Evolutionary conservation across 1,139 yeast genomes (phyloP), one percentile per base, ranked within the genome.

Genomic region (Yamadazyma sp.): DNA sequence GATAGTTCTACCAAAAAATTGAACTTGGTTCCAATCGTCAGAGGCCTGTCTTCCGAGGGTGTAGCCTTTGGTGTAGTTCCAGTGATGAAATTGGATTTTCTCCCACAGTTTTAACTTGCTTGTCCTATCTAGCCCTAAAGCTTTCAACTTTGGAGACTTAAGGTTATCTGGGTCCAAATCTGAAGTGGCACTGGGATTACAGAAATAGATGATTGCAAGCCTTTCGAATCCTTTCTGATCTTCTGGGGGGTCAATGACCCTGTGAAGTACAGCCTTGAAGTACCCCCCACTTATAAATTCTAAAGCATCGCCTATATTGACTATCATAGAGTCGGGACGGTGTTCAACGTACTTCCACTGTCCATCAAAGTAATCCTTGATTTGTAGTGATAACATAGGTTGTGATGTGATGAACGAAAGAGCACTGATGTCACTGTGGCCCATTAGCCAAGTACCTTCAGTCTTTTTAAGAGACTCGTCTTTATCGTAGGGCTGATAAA

Each of bases 271-370:
- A 12, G 76, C 69, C 44, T 70, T 71, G 57, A 73, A 74, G 37
- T 66, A 70, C 0, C 77, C 76, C 3, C 78, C 79, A 24, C 75
- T 68, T 31, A 73, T 55, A 42, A 73, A 72, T 48, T 73, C 77
- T 51, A 74, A 50, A 1, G 73, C 70, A 52, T 74, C 79, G 7
- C 78, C 79, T 38, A 74, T 59, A 44, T 75, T 75, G 8, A 75
- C 79, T 38, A 75, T 65, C 25, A 75, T 58, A 1, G 77, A 65
- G 32, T 65, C 56, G 5, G 75, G 76, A 4, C 63, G 61, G 48
- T 75, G 78, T 23, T 61, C 60, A 15, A 75, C 77, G 50, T 69
- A 75, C 41, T 58, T 66, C 79, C 79, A 75, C n/a, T 61, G 53
- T 1, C 75, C 73, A 16, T 71, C 62, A 37, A 55, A 64, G 45